Evolutionary conservation across 2,329 filamentous ascomycete species (phyloP).

Genomic region (Nakataea oryzae): DNA sequence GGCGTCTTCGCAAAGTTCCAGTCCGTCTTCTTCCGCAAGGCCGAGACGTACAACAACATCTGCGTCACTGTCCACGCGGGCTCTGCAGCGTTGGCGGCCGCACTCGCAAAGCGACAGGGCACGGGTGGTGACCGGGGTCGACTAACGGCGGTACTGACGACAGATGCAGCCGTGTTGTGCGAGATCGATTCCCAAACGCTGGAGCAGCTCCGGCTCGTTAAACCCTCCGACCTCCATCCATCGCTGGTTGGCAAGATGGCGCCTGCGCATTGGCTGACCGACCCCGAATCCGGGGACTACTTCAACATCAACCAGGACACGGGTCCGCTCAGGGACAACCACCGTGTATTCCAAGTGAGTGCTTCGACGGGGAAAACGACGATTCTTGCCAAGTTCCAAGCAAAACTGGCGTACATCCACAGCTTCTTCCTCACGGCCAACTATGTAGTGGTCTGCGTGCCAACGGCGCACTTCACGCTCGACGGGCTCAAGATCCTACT

Average conservation of each 20-base stretch:
- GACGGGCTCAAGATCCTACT: slow-evolving; percentile 52
- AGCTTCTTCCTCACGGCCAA: slow-evolving; percentile 65
- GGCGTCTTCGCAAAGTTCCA: slow-evolving; percentile 58
- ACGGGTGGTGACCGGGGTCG: too few species aligned
- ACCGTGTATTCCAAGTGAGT: slow-evolving; percentile 60
- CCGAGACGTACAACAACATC: slow-evolving; percentile 35
- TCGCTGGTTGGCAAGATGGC: slow-evolving; percentile 58
- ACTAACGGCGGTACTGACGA: background rate
- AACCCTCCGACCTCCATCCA: slow-evolving; percentile 54
- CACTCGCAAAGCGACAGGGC: background rate
- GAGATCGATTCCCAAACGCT: slow-evolving; percentile 60
- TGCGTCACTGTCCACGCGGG: slow-evolving; percentile 57
- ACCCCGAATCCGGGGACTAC: slow-evolving; percentile 62
- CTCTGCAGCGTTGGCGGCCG: background rate
- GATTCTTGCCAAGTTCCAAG: slow-evolving; percentile 46
- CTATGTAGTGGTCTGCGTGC: slow-evolving; percentile 65
- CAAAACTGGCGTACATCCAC: slow-evolving; percentile 56
- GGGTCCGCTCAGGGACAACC: slow-evolving; percentile 37
- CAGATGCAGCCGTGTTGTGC: slow-evolving; percentile 15
- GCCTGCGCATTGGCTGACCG: slow-evolving; percentile 60
- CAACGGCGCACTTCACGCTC: slow-evolving; percentile 49
- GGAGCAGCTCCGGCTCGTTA: slow-evolving; percentile 54
- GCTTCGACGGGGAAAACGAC: slow-evolving; percentile 51
- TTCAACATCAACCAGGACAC: slow-evolving; percentile 73
- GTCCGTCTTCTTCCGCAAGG: background rate